phyloP scores from a whole-genome alignment of 495 filamentous ascomycete genomes.

The Xylaria flabelliformis region DNA sequence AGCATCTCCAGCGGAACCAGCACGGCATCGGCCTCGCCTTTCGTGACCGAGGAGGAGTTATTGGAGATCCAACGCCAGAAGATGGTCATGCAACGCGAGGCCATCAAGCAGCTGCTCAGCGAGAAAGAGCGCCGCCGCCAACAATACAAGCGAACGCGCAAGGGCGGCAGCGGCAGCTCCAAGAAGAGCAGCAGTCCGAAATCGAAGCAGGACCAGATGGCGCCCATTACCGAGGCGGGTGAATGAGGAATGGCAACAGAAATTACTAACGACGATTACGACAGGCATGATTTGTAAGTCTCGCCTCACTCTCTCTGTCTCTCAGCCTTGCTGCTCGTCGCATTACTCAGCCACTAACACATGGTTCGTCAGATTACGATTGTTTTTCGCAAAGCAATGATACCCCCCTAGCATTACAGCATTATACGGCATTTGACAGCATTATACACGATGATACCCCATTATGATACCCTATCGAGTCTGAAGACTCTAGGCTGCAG shows the following conservation, averaged over 20 bases:
- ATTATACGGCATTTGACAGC: conserved; percentile 11
- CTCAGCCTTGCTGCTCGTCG: not conserved
- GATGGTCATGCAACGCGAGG: conserved; percentile 54
- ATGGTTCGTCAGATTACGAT: conserved; percentile 10
- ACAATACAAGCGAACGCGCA: conserved; percentile 42
- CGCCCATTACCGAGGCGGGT: conserved; percentile 55
- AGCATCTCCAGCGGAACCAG: conserved; percentile 54
- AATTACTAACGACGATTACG: conserved; percentile 25
- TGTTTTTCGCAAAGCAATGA: conserved; percentile 16
- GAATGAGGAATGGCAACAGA: conserved; percentile 33
- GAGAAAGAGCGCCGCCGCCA: conserved; percentile 56
- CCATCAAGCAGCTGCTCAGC: conserved; percentile 47
- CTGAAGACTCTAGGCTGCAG: conserved; percentile 14
- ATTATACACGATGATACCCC: conserved; percentile 30
- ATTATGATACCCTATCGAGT: conserved; percentile 18
- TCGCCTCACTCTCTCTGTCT: not conserved
- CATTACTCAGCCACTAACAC: conserved; percentile 15
- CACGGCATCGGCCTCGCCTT: conserved; percentile 47
- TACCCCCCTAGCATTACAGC: conserved; percentile 25
- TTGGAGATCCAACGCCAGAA: conserved; percentile 53
- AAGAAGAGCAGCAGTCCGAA: conserved; percentile 51
- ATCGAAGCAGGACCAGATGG: conserved; percentile 54
- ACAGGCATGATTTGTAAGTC: conserved; percentile 39
- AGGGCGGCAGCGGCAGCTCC: conserved; percentile 41
- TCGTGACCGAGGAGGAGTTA: conserved; percentile 47